Percentiles rank a stretch among this genome's conserved stretches.
phyloP scores from a whole-genome alignment of 495 filamentous ascomycete genomes.

The Hypoxylon trugodes region DNA sequence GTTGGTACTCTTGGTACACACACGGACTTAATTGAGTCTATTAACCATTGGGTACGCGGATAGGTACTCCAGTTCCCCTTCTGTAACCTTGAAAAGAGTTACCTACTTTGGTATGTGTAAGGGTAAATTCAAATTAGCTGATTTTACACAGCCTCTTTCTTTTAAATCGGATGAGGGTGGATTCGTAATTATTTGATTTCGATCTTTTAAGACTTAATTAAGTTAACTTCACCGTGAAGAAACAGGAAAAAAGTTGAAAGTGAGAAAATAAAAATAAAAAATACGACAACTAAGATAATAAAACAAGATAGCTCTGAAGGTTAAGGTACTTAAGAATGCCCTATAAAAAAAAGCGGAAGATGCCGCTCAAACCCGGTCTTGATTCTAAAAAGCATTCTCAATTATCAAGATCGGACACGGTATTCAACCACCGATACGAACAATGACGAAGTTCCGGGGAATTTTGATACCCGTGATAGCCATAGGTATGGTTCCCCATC shows the following conservation, averaged over 20 bases:
- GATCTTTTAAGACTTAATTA: background rate
- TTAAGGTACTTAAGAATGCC: background rate
- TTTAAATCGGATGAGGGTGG: background rate
- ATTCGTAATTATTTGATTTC: background rate
- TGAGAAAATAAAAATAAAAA: background rate
- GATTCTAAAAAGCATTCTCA: conserved; percentile 14
- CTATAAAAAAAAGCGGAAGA: conserved; percentile 9
- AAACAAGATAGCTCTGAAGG: too few relatives aligned
- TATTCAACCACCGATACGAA: conserved; percentile 1
- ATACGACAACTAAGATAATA: too few relatives aligned
- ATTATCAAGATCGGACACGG: conserved; percentile 14
- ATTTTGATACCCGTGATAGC: conserved; percentile 10
- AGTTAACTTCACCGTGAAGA: too few relatives aligned
- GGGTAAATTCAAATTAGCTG: conserved; percentile 14
- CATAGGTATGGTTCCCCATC: conserved; percentile 28
- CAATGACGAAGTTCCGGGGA: conserved; percentile 1
- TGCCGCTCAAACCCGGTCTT: background rate
- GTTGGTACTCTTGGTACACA: too few relatives aligned
- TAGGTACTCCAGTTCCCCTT: too few relatives aligned
- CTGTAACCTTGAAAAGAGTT: conserved; percentile 1
- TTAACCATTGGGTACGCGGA: too few relatives aligned
- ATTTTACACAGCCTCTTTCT: conserved; percentile 13
- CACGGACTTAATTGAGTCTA: too few relatives aligned
- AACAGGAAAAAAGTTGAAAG: background rate
- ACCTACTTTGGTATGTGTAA: too few relatives aligned